Base-by-base conservation (phyloP, 176 grass and related monocot species). In the Panicum miliaceum region DNA sequence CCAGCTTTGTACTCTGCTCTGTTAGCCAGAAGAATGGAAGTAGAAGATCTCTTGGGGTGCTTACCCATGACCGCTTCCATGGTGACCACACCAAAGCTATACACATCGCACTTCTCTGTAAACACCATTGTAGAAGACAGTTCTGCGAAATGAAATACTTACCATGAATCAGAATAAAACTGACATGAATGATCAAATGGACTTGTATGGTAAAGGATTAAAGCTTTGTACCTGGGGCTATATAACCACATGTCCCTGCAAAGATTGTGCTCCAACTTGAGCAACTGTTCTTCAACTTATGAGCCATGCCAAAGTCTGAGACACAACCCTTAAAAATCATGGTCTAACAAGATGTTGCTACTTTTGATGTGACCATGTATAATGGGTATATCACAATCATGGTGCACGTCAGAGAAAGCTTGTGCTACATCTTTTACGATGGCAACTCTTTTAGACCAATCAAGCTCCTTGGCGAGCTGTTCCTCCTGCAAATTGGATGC, bases 291-390 rank as follows among this genome's bases (percentile, higher is more conserved):
- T 79, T 69, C 23, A 87, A n/a, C 32, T 47, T 78, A 52, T 7
- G 84, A 2, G 81, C 85, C 80, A 91, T 79, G 6, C 85, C 81
- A 22, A 91, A 91, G n/a, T 87, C 84, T 0, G 22, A 63, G 4
- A 87, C 9, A 68, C n/a, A 75, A 60, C 47, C 84, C 6, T 83
- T 83, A n/a, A 0, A 57, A 79, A 50, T 81, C 14, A 0, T 0
- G 15, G 60, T 91, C 61, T 0, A 80, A 19, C 0, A 86, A 26
- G 25, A 91, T 87, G 10, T 87, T 87, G 32, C 69, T 90, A 22
- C 68, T 84, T 84, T 75, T 87, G 14, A 84, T 80, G 22, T 91
- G 85, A 0, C 81, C 50, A 11, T 90, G 89, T 29, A 87, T 54
- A 0, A 90, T 71, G 0, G 62, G 69, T 52, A 47, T 41, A 0